phyloP scores from a whole-genome alignment of 495 filamentous ascomycete genomes.

The Penicillium salamii region DNA sequence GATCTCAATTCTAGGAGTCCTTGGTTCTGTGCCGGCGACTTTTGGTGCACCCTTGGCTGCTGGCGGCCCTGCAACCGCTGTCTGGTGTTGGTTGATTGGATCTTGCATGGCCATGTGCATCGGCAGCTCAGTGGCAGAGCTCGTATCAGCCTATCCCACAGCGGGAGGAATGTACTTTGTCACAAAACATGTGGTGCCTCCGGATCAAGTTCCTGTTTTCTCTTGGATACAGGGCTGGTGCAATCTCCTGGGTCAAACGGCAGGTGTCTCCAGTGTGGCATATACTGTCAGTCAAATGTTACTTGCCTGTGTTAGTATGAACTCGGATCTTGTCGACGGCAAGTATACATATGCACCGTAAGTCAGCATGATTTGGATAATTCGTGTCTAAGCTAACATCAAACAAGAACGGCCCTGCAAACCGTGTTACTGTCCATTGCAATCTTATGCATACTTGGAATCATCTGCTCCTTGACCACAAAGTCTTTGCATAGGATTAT shows the following conservation, averaged over 20 bases:
- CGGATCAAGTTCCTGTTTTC: conserved; percentile 55
- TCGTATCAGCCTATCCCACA: conserved; percentile 63
- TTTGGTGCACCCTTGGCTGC: conserved; percentile 59
- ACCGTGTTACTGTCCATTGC: conserved; percentile 61
- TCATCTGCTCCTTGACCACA: conserved; percentile 65
- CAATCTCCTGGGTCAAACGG: conserved; percentile 60
- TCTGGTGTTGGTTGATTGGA: conserved; percentile 72
- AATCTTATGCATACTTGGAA: conserved; percentile 55
- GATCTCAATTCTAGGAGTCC: conserved; percentile 67
- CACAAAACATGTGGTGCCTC: conserved; percentile 57
- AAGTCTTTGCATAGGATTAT: conserved; percentile 61
- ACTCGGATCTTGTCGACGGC: conserved; percentile 45
- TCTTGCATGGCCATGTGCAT: conserved; percentile 67
- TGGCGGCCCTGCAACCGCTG: conserved; percentile 67
- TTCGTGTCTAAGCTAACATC: conserved; percentile 7
- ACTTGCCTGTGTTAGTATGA: conserved; percentile 55
- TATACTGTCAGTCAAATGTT: conserved; percentile 60
- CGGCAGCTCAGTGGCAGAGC: conserved; percentile 60
- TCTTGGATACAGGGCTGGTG: conserved; percentile 63
- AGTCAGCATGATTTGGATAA: not conserved
- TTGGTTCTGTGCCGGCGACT: conserved; percentile 69
- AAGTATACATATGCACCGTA: conserved; percentile 49
- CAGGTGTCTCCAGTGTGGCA: conserved; percentile 55
- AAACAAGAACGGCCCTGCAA: conserved; percentile 55
- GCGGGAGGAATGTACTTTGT: conserved; percentile 66